A percentile compares a stretch with the other conserved stretches of the same genome.
These are phyloP conservation scores for Neonectria punicea DNA, from an alignment of 2,329 filamentous ascomycete species.

Conservation along the genomic window DNA sequence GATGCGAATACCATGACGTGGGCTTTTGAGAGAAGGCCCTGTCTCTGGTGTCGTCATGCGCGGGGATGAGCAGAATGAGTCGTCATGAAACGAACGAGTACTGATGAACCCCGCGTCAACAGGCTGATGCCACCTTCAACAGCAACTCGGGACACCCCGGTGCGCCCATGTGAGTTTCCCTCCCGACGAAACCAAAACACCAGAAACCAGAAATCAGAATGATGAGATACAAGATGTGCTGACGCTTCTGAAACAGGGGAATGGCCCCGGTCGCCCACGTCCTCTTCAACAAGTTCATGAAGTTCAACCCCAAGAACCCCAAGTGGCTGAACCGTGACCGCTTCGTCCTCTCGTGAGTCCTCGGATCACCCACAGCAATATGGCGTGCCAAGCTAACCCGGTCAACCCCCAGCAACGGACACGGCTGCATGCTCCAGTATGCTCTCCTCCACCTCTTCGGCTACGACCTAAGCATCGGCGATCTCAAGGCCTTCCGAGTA, in stretches of 20 bases:
- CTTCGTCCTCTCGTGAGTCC: conserved; percentile 96
- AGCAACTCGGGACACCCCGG: conserved; percentile 99
- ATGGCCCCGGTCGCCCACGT: conserved; percentile 97
- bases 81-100: conserved; percentile 21
- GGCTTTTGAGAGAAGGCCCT: too few relatives aligned
- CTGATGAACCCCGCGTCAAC: conserved; percentile 42
- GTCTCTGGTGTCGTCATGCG: not conserved
- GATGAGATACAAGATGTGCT: conserved; percentile 40
- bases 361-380: conserved; percentile 2
- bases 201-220: not conserved
- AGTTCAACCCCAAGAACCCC: conserved; percentile 99
- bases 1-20: not conserved
- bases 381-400: conserved; percentile 27
- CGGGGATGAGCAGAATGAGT: conserved; percentile 4
- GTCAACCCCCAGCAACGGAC: conserved; percentile 78
- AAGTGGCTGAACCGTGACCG: conserved; percentile 97
- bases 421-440: conserved; percentile 99
- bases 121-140: conserved; percentile 97
- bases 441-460: conserved; percentile 96
- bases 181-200: conserved; percentile 20
- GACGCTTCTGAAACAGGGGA: conserved; percentile 60
- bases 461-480: conserved; percentile 86
- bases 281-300: conserved; percentile 99
- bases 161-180: conserved; percentile 83
- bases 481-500: conserved; percentile 97